phyloP scores from a whole-genome alignment of 2,329 filamentous ascomycete species.

The Claviceps fusiformis region DNA sequence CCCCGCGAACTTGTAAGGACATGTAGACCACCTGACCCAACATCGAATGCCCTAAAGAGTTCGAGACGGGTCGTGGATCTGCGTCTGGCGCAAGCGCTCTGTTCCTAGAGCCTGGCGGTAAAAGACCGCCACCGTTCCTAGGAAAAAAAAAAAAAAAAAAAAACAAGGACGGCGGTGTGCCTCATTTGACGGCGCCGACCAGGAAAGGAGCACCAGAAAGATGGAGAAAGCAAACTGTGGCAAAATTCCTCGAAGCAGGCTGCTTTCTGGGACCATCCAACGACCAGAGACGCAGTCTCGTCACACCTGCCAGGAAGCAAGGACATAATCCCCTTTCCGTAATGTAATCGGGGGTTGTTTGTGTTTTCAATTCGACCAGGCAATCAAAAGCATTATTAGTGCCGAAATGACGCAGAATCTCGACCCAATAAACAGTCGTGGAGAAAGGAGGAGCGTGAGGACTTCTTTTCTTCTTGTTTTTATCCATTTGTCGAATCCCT shows the following conservation, averaged over 20 bases:
- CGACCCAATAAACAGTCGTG: background rate
- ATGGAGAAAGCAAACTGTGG: too few species aligned
- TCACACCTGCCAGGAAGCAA: background rate
- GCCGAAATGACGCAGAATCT: background rate
- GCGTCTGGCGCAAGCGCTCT: background rate
- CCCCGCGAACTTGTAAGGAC: background rate
- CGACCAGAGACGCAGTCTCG: background rate
- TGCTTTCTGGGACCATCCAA: background rate
- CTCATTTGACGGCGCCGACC: background rate
- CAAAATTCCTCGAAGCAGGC: background rate
- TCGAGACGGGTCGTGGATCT: background rate
- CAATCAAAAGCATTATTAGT: background rate
- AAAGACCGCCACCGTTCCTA: background rate
- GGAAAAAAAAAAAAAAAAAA: too few species aligned
- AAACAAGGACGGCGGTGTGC: background rate
- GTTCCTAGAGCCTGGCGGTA: background rate
- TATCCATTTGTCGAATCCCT: background rate
- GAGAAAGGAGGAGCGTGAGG: background rate
- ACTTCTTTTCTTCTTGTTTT: background rate
- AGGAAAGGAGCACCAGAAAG: background rate
- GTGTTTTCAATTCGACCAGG: background rate
- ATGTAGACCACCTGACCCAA: background rate
- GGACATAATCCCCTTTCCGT: background rate
- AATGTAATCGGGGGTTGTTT: background rate
- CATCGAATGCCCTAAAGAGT: background rate